These are phyloP conservation scores for Volutella citrinella DNA, from an alignment of 2,329 filamentous ascomycete genomes.

Conservation along the genomic window DNA sequence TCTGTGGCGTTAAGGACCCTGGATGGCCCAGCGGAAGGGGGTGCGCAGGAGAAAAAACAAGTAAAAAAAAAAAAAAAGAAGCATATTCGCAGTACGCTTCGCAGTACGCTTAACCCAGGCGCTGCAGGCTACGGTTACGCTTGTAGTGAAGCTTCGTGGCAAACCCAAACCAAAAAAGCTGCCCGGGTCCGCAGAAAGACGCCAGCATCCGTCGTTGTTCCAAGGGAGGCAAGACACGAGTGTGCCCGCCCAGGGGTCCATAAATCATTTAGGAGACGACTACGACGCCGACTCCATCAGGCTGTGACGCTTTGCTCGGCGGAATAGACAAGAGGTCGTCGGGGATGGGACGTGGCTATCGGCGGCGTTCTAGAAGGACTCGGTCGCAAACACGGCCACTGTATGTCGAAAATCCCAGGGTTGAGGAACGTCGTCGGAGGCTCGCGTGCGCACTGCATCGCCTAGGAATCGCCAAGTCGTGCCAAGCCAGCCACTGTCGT, in stretches of 20 bases:
- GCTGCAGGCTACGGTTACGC: not conserved
- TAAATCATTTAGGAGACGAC: not conserved
- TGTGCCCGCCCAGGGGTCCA: not conserved
- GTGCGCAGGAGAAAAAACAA: not conserved
- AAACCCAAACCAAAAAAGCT: too few relatives aligned
- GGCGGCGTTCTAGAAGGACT: not conserved
- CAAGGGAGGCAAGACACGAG: not conserved
- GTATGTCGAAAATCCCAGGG: too few relatives aligned
- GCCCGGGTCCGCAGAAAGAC: too few relatives aligned
- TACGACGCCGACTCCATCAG: not conserved
- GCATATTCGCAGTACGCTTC: not conserved
- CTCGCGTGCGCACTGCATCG: not conserved
- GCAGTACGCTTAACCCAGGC: too few relatives aligned
- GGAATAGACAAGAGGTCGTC: not conserved
- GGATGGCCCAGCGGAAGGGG: not conserved
- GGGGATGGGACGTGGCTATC: not conserved
- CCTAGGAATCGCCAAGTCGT: not conserved
- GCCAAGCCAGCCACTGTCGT: not conserved
- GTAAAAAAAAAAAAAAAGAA: not conserved
- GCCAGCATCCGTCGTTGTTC: too few relatives aligned
- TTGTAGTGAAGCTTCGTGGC: not conserved
- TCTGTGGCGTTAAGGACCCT: too few relatives aligned
- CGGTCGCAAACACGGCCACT: too few relatives aligned
- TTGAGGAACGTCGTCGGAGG: too few relatives aligned
- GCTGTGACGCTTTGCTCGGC: not conserved